Conservation (phyloP, 257 asterid species). For the Nicotiana knightiana region DNA sequence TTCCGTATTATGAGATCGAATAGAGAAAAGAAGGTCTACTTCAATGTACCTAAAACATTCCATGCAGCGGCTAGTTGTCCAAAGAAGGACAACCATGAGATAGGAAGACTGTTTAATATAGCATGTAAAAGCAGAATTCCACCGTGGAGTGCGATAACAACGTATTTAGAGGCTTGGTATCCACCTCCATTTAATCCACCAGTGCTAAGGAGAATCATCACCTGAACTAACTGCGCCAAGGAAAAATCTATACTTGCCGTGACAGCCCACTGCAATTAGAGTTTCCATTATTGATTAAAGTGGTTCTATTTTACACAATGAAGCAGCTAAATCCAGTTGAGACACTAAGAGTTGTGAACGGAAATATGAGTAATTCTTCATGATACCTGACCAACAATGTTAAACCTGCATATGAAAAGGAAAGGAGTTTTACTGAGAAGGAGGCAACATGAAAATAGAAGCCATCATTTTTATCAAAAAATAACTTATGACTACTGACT, state of each 20-base stretch:
- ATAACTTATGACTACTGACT: background rate
- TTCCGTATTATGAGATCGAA: background rate
- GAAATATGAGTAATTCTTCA: conserved; percentile 2
- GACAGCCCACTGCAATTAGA: conserved; percentile 88
- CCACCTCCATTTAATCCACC: conserved; percentile 94
- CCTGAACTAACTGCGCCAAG: conserved; percentile 85
- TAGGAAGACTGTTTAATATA: conserved; percentile 74
- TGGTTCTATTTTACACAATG: background rate
- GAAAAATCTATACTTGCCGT: conserved; percentile 88
- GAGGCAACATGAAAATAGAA: background rate
- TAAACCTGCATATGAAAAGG: conserved; percentile 64
- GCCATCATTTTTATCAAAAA: background rate
- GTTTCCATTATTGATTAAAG: conserved; percentile 17
- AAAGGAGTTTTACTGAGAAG: background rate
- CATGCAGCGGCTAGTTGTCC: conserved; percentile 94
- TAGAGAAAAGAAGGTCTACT: background rate
- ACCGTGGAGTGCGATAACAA: conserved; percentile 66
- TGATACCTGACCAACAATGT: conserved; percentile 94
- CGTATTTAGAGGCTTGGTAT: conserved; percentile 76
- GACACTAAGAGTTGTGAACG: conserved; percentile 10
- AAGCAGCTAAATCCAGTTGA: conserved; percentile 1
- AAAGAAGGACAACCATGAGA: conserved; percentile 66
- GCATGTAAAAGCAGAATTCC: conserved; percentile 73
- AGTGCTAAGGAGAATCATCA: conserved; percentile 83
- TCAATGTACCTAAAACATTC: conserved; percentile 64